Evolutionary conservation across 2,329 filamentous ascomycete species (phyloP).

Genomic region (Cercospora brassicicola): DNA sequence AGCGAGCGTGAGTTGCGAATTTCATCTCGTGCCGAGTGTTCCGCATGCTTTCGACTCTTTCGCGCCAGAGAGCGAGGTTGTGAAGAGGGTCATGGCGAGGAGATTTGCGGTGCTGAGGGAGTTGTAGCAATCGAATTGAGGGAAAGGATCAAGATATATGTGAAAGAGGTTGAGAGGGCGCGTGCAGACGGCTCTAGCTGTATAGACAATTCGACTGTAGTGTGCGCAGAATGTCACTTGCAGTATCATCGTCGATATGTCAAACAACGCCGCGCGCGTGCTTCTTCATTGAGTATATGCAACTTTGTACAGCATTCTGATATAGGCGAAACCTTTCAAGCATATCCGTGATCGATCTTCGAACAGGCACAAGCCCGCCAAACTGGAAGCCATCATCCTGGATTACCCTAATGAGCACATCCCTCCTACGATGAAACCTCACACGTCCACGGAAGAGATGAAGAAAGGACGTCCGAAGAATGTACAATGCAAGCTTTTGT

Average conservation of each 20-base stretch:
- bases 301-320: too few relatives aligned
- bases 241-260: too few relatives aligned
- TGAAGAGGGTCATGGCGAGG: conserved; percentile 12
- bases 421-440: not conserved
- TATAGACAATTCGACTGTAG: too few relatives aligned
- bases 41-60: conserved; percentile 45
- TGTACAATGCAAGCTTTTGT: not conserved
- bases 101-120: not conserved
- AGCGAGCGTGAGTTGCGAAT: conserved; percentile 46
- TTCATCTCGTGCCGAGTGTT: conserved; percentile 49
- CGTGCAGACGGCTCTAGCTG: too few relatives aligned
- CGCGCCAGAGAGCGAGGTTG: conserved; percentile 20
- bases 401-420: not conserved
- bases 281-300: too few relatives aligned
- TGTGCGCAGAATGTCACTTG: too few relatives aligned
- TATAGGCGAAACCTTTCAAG: too few relatives aligned
- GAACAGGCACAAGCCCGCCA: not conserved
- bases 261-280: too few relatives aligned
- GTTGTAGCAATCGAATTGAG: too few relatives aligned
- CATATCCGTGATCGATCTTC: not conserved
- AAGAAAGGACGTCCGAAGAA: not conserved
- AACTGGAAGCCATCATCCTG: not conserved
- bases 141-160: too few relatives aligned
- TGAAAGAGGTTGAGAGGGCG: too few relatives aligned
- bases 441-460: too few relatives aligned